These are phyloP conservation scores for Phytomonas sp. DNA, from an alignment of 208 protist species.

Conservation along the genomic window DNA sequence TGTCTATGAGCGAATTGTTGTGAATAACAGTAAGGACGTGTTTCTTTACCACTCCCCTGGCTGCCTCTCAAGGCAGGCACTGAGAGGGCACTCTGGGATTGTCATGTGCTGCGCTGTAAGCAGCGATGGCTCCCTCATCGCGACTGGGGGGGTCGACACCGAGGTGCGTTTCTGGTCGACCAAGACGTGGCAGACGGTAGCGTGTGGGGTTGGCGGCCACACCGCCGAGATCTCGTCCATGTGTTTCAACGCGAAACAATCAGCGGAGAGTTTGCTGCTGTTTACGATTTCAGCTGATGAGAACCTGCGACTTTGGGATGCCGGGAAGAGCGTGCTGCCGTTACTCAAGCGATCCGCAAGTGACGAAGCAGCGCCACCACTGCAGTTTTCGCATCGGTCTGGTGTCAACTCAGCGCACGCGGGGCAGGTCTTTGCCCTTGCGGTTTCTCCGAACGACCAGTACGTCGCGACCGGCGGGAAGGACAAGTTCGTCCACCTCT, in stretches of 20 bases:
- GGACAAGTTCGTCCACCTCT: slow-evolving; percentile 81
- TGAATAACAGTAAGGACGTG: slow-evolving; percentile 87
- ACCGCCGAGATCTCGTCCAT: slow-evolving; percentile 73
- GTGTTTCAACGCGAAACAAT: slow-evolving; percentile 60
- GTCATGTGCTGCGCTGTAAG: slow-evolving; percentile 78
- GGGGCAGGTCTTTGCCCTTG: slow-evolving; percentile 67
- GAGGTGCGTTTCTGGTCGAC: slow-evolving; percentile 83
- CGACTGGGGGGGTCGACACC: slow-evolving; percentile 77
- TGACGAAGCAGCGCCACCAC: slow-evolving; percentile 1
- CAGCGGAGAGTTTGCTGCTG: slow-evolving; percentile 53
- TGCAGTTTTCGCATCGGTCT: slow-evolving; percentile 37
- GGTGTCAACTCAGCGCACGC: slow-evolving; percentile 75
- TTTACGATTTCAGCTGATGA: slow-evolving; percentile 76
- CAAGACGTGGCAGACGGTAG: slow-evolving; percentile 48
- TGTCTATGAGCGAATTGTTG: slow-evolving; percentile 45
- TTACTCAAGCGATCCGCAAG: slow-evolving; percentile 14
- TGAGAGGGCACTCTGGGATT: slow-evolving; percentile 78
- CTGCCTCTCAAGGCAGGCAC: slow-evolving; percentile 46
- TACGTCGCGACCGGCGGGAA: slow-evolving; percentile 85
- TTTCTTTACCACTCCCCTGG: slow-evolving; percentile 46
- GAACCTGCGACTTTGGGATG: slow-evolving; percentile 81
- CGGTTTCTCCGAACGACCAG: slow-evolving; percentile 84
- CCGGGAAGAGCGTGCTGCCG: slow-evolving; percentile 30
- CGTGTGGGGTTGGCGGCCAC: slow-evolving; percentile 61
- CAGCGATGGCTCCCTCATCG: slow-evolving; percentile 52